Base-by-base conservation (phyloP, 163 green algal species). In the Prototheca wickerhamii region DNA sequence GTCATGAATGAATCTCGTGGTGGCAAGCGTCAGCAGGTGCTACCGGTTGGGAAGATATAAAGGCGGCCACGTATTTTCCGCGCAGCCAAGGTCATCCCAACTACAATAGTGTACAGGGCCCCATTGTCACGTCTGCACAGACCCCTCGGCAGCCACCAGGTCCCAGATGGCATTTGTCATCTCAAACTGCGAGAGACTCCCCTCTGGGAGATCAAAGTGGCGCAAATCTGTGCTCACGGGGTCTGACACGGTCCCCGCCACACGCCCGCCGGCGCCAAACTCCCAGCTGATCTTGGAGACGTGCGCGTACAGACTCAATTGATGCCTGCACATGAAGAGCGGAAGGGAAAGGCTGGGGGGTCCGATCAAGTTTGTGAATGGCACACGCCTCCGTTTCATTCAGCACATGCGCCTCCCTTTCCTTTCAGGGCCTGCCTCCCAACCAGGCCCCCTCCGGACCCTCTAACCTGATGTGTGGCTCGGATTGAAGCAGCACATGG, bases 261-360 rank as follows among this genome's bases (percentile, higher is more conserved):
- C 61, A 1, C 60, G 32, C 15, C 30, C 29, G 31, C 25, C 32
- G 26, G 40, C 18, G 18, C 71, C 60, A 60, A 78, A 74, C 23
- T 64, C 53, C 71, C 71, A 78, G 10, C 50, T 69, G 54, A 74
- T 74, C 64, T 73, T 73, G 64, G 61, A 67, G 3, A 78, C 46
- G 29, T 78, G 71, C 3, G 71, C 71, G 35, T 74, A 78, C 32
- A 78, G 64, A 31, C 52, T 67, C 4, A 78, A 55, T 33, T 73
- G 57, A 34, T 78, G 65, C 52, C 65, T 75, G 63, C 61, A 28
- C 32, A 58, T 29, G 52, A 59, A 23, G 52, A 59, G 52, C 5
- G 26, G 29, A 40, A 5, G 28, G 26, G 52, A 4, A 59, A 20
- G 15, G 25, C 7, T n/a, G 7, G 52, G 15, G 52, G 26, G 26